Evolutionary conservation across 139 green algal genomes (phyloP), one percentile per base, ranked within the genome.

Genomic region (Desmodesmus armatus): DNA sequence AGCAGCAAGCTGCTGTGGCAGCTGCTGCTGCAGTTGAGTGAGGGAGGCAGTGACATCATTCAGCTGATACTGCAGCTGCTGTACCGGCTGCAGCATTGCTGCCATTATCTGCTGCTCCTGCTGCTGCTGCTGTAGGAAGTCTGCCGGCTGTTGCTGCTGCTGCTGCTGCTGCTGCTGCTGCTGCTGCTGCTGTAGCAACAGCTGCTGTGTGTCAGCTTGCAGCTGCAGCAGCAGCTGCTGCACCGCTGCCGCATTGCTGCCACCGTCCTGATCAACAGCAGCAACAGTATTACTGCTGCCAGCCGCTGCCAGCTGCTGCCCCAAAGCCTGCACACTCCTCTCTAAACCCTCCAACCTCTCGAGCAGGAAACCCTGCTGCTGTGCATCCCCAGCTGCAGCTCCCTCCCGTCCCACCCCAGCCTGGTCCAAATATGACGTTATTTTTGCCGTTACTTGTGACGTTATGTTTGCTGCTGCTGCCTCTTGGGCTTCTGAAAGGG

Each of bases 51-150:
- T n/a, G n/a, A n/a, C n/a, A n/a, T n/a, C n/a, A n/a, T n/a, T n/a
- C n/a, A n/a, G n/a, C n/a, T n/a, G n/a, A n/a, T n/a, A n/a, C n/a
- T n/a, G n/a, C n/a, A n/a, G n/a, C 79, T 55, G 43, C 41, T 75
- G 60, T 39, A 84, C 60, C 41, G 62, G 78, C 62, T 84, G 78
- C 43, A 84, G 40, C 5, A 43, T n/a, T 44, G 78, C 78, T 41
- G 6, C 60, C 21, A 84, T 13, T 1, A 29, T 27, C 31, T 74
- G 33, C 11, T 76, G 62, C 19, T 35, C 23, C 39, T 65, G 43
- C 65, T 39, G 33, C n/a, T 55, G 65, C 47, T 78, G 80, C 35
- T 78, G 65, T 41, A 84, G 17, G 33, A 21, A 49, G 29, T 69
- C 23, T 9, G 31, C 29, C 31, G 78, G 25, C 44, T 67, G 44